A percentile compares a stretch with the other conserved stretches of the same genome.
Conservation (phyloP, 768 basidiomycete species). For the Suillus sp. region DNA sequence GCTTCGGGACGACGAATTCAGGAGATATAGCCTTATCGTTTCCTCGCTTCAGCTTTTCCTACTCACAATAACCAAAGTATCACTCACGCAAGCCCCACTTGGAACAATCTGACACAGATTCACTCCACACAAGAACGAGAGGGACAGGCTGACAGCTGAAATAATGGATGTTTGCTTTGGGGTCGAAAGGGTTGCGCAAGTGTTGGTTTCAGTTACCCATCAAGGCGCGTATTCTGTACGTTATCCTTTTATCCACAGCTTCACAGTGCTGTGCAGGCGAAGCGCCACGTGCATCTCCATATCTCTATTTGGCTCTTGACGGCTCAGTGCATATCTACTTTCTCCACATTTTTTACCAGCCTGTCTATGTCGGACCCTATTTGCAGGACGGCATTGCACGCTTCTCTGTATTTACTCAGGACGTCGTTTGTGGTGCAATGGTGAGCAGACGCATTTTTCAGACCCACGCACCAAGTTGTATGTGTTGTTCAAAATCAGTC, state of each 20-base stretch:
- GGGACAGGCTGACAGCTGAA: neutral
- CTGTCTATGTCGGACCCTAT: too few relatives aligned
- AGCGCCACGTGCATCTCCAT: neutral
- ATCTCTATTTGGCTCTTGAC: neutral
- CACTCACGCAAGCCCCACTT: neutral
- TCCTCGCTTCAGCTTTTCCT: neutral
- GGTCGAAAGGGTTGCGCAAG: too few relatives aligned
- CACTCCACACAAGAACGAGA: neutral
- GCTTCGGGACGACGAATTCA: neutral
- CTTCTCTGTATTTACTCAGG: too few relatives aligned
- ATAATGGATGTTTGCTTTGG: neutral
- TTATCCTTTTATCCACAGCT: neutral
- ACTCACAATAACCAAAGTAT: neutral
- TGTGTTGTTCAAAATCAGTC: too few relatives aligned
- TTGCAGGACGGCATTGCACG: too few relatives aligned
- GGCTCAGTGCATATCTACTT: too few relatives aligned
- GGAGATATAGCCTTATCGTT: neutral
- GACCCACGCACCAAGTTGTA: too few relatives aligned
- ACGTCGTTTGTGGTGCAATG: too few relatives aligned
- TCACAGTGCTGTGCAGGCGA: neutral
- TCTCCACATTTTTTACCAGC: neutral
- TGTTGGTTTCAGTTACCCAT: neutral
- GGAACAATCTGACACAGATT: neutral
- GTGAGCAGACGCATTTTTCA: too few relatives aligned
- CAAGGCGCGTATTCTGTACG: neutral